Base-by-base conservation (phyloP, 129 eudicot genomes). In the Arctium minus region DNA sequence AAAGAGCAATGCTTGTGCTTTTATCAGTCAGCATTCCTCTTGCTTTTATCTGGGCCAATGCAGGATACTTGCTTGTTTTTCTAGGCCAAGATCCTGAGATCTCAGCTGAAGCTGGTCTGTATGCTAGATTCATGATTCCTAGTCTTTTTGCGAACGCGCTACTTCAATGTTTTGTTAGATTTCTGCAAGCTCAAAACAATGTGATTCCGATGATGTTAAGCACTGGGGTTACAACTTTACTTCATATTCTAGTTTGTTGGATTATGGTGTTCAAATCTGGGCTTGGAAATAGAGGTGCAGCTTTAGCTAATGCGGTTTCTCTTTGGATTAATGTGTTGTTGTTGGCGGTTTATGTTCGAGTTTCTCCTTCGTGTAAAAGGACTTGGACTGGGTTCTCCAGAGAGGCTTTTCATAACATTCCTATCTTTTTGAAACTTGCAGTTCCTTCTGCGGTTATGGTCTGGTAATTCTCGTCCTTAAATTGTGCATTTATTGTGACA, bases 361-460 rank as follows among this genome's bases (percentile, higher is more conserved):
- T 87, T 31, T 89, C 97, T 32, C 88, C 95, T 73, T 80, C 92
- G 15, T 92, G 97, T 67, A 86, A 85, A 79, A 69, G 68, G 76
- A 91, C 93, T 17, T 90, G 97, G 94, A 89, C 89, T 11, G 94
- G 94, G 11, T 86, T 90, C 42, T 92, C 97, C 12, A 89, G 70
- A 77, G 97, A 92, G 76, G 93, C 92, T 17, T 78, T 91, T 2
- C 73, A 72, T 60, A 85, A 87, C 74, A 79, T 92, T 75, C 83
- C 86, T 0, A 81, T 80, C 40, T 90, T 89, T 76, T 73, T 92
- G 62, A 87, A 87, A 83, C 87, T 92, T 12, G 97, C 97, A 0
- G 33, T 92, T 85, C 97, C 97, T 65, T 90, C 97, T 17, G 93
- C 97, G n/a, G 76, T 91, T 76, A 92, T 92, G 97, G 86, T 89